Base-by-base conservation (phyloP, 1,284 basidiomycete genomes). In the Marasmius tenuissimus region DNA sequence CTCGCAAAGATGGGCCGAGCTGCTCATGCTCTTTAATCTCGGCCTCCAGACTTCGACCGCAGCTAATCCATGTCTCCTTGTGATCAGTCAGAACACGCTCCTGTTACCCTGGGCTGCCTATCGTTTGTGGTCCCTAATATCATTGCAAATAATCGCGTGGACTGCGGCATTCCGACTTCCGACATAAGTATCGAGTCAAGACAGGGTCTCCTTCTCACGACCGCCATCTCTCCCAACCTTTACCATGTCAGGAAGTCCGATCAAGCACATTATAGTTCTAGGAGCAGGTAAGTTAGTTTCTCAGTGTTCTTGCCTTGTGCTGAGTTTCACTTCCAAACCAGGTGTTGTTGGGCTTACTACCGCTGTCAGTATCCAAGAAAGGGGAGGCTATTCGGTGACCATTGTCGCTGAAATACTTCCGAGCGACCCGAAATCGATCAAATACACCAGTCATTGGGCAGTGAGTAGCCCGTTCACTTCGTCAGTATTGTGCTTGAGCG, bases 381-480 rank as follows among this genome's bases (percentile, higher is more conserved):
- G 76, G 37, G 81, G 78, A 8, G 78, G 73, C 9, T 86, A 87
- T 67, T 67, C 75, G 8, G 87, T 92, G 12, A 85, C 84, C 3
- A 80, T 93, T 53, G 71, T 92, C 18, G 87, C 91, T 1, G 88
- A 91, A 58, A 76, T 78, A 4, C 76, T 91, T 40, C 89, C 89
- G 0, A 85, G 77, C 22, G 91, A 93, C 68, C 78, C 83, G 0
- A 88, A 88, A 71, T 81, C 77, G 18, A 85, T 87, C 68, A 79
- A 80, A 33, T 93, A 91, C 68, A 89, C 91, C 1, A 91, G 88
- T 70, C 82, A 83, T 18, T 93, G 91, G 91, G 91, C 91, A 16
- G 91, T 91, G 69, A 69, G 87, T 76, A 4, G 8, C 8, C 38
- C 34, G 20, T 59, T 39, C 55, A 20, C 18, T 34, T 49, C 11